These are phyloP conservation scores for Vanrija sp. DNA, from an alignment of 1,284 basidiomycete genomes.

Conservation along the genomic window DNA sequence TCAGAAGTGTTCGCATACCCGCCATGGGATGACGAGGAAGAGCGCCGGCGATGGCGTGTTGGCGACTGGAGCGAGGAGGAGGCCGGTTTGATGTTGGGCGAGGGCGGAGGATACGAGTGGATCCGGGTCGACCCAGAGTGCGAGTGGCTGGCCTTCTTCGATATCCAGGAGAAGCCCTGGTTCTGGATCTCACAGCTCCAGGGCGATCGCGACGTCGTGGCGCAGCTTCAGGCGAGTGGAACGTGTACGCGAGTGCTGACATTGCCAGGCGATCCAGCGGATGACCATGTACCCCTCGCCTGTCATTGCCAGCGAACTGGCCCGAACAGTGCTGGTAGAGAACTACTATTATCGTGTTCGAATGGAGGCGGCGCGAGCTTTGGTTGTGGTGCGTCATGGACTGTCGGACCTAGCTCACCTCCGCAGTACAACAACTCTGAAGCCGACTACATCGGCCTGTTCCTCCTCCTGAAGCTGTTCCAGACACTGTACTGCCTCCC, in stretches of 20 bases:
- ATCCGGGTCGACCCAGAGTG: constrained; percentile 98
- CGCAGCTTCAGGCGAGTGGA: constrained; percentile 80
- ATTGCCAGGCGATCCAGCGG: constrained; percentile 70
- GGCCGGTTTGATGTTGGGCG: constrained; percentile 84
- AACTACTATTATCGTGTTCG: constrained; percentile 98
- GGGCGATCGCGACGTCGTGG: constrained; percentile 95
- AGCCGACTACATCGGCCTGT: constrained; percentile 66
- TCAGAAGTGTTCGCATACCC: constrained; percentile 83
- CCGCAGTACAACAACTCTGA: constrained; percentile 37
- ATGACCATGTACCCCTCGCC: constrained; percentile 76
- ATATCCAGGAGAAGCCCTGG: constrained; percentile 93
- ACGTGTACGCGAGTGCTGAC: background rate
- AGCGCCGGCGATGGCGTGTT: constrained; percentile 91
- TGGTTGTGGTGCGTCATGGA: constrained; percentile 65
- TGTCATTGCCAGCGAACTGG: constrained; percentile 84
- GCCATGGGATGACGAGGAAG: constrained; percentile 84
- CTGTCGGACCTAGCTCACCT: constrained; percentile 1
- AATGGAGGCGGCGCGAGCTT: constrained; percentile 84
- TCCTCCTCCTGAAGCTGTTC: constrained; percentile 94
- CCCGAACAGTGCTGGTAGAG: constrained; percentile 86
- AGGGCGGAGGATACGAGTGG: constrained; percentile 80
- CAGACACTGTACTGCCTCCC: constrained; percentile 83
- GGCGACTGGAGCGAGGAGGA: constrained; percentile 98
- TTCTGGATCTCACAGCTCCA: constrained; percentile 99
- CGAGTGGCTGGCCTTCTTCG: constrained; percentile 91